Base-by-base conservation (phyloP, 495 filamentous ascomycete species). In the Penicillium egyptiacum region DNA sequence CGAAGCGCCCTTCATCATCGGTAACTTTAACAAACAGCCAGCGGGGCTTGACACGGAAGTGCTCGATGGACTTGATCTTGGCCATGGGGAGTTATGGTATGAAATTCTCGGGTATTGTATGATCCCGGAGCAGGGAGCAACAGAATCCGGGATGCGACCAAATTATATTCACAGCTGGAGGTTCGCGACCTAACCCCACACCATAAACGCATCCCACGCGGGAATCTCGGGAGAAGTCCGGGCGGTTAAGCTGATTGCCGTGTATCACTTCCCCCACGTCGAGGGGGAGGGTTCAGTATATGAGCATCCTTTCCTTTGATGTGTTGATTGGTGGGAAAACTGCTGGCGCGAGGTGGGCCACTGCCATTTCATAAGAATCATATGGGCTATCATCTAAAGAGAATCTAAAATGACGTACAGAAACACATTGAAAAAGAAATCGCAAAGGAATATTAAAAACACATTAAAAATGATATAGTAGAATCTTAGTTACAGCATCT, bases 21-120 rank as follows among this genome's bases (percentile, higher is more conserved):
- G 79, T 83, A 60, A 92, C 78, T 65, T 91, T 92, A 56, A 92
- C 89, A 56, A 93, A 92, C 10, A 93, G 79, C 89, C 89, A 93
- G 28, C 88, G 79, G 16, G 88, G 88, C 9, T 85, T 82, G n/a
- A 91, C 83, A 20, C 88, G 83, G 64, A 91, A 91, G 65, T 90
- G 88, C 60, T 91, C 88, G 49, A 91, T 85, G n/a, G 71, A 79
- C 48, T 79, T 79, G 56, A 91, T 91, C 66, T 83, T 87, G 4
- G 76, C 79, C 88, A 91, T 91, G 55, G 16, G 56, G 39, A 10
- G 4, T 2, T 8, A 28, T 0, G 6, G 16, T 5, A 49, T 22
- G 11, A 16, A 35, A 10, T 23, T 9, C 9, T 53, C 17, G 20
- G 2, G 4, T 25, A 43, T 33, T n/a, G 14, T 17, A n/a, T 25